Conservation (phyloP, 2,329 filamentous ascomycete species). For the Nectriaceae sp. region DNA sequence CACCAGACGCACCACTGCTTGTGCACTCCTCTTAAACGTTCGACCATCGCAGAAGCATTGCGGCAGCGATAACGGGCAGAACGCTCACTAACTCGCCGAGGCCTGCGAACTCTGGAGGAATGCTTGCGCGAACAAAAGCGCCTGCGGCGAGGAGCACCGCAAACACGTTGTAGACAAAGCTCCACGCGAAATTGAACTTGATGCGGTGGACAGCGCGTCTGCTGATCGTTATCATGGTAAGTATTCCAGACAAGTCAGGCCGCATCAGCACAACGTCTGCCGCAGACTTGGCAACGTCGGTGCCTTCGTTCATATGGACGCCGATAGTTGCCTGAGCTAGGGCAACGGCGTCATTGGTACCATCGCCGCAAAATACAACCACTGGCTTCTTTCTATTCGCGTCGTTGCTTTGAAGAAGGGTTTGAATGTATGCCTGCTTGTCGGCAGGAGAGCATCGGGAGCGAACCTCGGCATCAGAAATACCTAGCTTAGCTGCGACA, state of each 20-base stretch:
- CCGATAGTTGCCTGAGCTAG: constrained; percentile 72
- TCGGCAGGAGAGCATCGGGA: constrained; percentile 47
- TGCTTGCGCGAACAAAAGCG: constrained; percentile 56
- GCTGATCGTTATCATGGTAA: constrained; percentile 58
- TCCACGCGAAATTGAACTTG: constrained; percentile 71
- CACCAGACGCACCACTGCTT: too few species aligned
- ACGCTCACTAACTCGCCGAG: constrained; percentile 76
- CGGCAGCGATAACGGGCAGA: constrained; percentile 60
- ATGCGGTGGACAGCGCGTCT: constrained; percentile 49
- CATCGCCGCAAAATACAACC: constrained; percentile 74
- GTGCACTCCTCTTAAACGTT: too few species aligned
- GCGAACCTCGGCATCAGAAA: constrained; percentile 39
- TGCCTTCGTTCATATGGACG: constrained; percentile 63
- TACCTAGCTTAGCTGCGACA: constrained; percentile 42
- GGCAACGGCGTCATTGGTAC: constrained; percentile 77
- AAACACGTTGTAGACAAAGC: constrained; percentile 68
- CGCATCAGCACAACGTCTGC: constrained; percentile 71
- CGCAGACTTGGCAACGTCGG: constrained; percentile 66
- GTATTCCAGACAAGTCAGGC: constrained; percentile 54
- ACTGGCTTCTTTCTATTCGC: constrained; percentile 30
- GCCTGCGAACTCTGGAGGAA: constrained; percentile 65
- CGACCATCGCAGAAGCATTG: constrained; percentile 28
- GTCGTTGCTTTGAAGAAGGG: constrained; percentile 29
- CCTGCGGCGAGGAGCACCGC: constrained; percentile 69
- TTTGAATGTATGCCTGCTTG: constrained; percentile 47